Base-by-base conservation (phyloP, 2,329 filamentous ascomycete genomes). In the Botrytis deweyae region DNA sequence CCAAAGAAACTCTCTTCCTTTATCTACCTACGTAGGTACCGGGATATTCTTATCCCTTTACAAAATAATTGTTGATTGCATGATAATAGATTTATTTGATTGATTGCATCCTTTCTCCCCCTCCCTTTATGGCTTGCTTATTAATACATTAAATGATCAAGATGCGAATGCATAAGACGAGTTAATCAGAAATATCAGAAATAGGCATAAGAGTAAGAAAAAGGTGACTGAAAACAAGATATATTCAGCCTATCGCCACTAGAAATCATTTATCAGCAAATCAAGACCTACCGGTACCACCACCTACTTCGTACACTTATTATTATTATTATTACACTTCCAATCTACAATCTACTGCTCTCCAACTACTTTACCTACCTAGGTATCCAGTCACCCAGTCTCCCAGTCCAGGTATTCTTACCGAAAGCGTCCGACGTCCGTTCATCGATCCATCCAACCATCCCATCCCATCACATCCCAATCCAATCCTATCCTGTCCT, bases 191-290 rank as follows among this genome's bases (percentile, higher is more conserved):
- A 58, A 25, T 29, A 70, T 38, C 33, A 42, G 29, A 70, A 58
- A 25, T 29, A 20, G n/a, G n/a, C 44, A n/a, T 5, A 16, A 22
- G 49, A n/a, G 8, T 7, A 29, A 33, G 49, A 4, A 58, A 52
- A 52, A 69, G n/a, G 29, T 18, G 38, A 44, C 20, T 36, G 63
- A 49, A 65, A 71, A 52, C 33, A 63, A 71, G 59, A 49, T 10
- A 62, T 38, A 62, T 46, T 22, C 40, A 46, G 29, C 22, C 55
- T 62, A 62, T 70, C 40, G 42, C 58, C 40, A 40, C 42, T 49
- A 52, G n/a, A 40, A n/a, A 36, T 16, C 14, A 61, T 25, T n/a
- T 33, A 64, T 38, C 38, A 52, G 42, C 69, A 71, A 64, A 64
- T 71, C 58, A 52, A 22, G 10, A 29, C 25, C 49, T n/a, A 33